Percentiles rank a stretch among this genome's conserved stretches.
These are phyloP conservation scores for Vitis hybrid DNA, from an alignment of 177 flowering plant genomes.

Conservation along the genomic window DNA sequence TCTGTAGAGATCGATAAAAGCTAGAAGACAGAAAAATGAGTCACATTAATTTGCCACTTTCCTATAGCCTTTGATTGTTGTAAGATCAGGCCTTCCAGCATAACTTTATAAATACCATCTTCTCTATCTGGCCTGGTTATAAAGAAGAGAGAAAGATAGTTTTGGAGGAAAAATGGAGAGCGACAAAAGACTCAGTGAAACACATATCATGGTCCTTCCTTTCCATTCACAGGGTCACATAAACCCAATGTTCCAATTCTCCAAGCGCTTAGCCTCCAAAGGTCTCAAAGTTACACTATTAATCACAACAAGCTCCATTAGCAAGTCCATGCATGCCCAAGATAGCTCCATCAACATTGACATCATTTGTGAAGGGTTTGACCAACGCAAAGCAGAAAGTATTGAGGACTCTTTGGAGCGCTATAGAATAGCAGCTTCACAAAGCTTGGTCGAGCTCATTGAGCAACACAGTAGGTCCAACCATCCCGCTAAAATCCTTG, in stretches of 20 bases:
- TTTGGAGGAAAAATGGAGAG: too few relatives aligned
- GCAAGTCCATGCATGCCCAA: background rate
- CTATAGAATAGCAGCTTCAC: background rate
- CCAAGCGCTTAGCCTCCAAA: too few relatives aligned
- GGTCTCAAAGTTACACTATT: background rate
- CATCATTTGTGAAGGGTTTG: background rate
- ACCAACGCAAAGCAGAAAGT: background rate
- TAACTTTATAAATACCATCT: too few relatives aligned
- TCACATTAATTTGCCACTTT: too few relatives aligned
- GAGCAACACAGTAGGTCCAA: background rate
- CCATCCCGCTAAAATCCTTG: background rate
- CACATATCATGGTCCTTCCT: background rate
- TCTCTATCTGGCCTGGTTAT: too few relatives aligned
- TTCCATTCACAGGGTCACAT: background rate
- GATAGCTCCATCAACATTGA: background rate
- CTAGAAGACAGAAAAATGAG: too few relatives aligned
- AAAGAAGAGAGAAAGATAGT: too few relatives aligned
- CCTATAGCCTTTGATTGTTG: too few relatives aligned
- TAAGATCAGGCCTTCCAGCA: too few relatives aligned
- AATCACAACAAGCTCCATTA: background rate
- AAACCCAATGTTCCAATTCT: too few relatives aligned
- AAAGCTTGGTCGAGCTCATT: background rate
- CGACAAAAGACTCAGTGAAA: background rate
- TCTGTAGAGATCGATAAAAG: too few relatives aligned
- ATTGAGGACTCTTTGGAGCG: background rate